Percentiles rank a stretch among this genome's conserved stretches.
phyloP scores from a whole-genome alignment of 257 asterid genomes.

The Paulownia fortunei region DNA sequence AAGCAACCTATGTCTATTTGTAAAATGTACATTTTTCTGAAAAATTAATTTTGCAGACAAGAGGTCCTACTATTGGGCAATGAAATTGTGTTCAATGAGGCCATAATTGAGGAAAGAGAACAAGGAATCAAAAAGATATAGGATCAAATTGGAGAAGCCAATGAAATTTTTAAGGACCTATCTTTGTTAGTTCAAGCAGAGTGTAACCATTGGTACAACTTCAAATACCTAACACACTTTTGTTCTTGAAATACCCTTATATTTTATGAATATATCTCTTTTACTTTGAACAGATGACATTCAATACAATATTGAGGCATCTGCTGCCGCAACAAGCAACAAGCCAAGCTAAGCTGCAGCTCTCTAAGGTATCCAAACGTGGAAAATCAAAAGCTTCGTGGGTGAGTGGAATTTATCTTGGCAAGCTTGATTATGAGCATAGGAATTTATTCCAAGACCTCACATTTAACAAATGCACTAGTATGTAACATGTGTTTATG shows the following conservation, averaged over 20 bases:
- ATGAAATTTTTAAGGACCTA: slow-evolving; percentile 38
- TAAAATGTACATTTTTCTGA: neutral
- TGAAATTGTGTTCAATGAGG: slow-evolving; percentile 40
- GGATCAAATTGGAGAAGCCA: slow-evolving; percentile 29
- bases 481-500: neutral
- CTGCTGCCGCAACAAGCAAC: slow-evolving; percentile 35
- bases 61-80: slow-evolving; percentile 29
- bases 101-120: slow-evolving; percentile 39
- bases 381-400: slow-evolving; percentile 6
- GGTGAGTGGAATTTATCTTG: slow-evolving; percentile 26
- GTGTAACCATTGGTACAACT: slow-evolving; percentile 24
- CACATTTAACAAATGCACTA: neutral
- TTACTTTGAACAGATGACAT: slow-evolving; percentile 27
- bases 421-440: too few relatives aligned
- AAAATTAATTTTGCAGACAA: slow-evolving; percentile 20
- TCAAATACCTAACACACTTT: neutral
- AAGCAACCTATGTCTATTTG: neutral
- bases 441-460: too few relatives aligned
- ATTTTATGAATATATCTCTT: neutral
- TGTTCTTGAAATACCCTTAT: slow-evolving; percentile 11
- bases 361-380: slow-evolving; percentile 27
- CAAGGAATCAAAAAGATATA: slow-evolving; percentile 36
- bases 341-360: slow-evolving; percentile 30
- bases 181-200: slow-evolving; percentile 33
- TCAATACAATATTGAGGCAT: slow-evolving; percentile 20